These are phyloP conservation scores for Clitopilus hobsonii DNA, from an alignment of 768 basidiomycete species.

Conservation along the genomic window DNA sequence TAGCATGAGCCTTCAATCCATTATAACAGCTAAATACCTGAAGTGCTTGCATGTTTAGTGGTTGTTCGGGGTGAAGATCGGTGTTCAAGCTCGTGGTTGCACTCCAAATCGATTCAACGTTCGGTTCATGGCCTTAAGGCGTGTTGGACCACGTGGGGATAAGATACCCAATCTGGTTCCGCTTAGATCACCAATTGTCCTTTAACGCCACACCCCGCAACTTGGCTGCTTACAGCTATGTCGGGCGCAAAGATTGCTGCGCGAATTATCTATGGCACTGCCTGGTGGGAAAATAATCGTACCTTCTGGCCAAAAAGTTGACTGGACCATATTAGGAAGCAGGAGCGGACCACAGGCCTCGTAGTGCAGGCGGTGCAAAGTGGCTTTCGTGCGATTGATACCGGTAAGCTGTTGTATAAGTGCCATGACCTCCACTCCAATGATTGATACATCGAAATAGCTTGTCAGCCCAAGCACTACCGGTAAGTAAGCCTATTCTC, in stretches of 20 bases:
- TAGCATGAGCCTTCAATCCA: slow-evolving; percentile 7
- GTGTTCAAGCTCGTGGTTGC: background rate
- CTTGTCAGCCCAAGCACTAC: slow-evolving; percentile 73
- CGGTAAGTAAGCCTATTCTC: slow-evolving; percentile 31
- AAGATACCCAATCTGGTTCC: background rate
- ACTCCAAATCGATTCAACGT: slow-evolving; percentile 1
- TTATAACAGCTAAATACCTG: slow-evolving; percentile 10
- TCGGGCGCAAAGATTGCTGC: slow-evolving; percentile 1
- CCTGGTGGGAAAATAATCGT: slow-evolving; percentile 3
- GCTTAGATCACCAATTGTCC: background rate
- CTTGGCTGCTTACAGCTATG: background rate
- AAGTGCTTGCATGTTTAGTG: slow-evolving; percentile 15
- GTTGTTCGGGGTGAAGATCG: background rate
- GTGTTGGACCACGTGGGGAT: background rate
- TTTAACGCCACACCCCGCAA: background rate
- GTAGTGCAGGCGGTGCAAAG: slow-evolving; percentile 69
- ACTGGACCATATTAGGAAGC: slow-evolving; percentile 55
- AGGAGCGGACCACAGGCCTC: slow-evolving; percentile 60
- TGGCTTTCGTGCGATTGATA: slow-evolving; percentile 81
- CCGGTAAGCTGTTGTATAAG: slow-evolving; percentile 40
- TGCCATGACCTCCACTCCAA: no score
- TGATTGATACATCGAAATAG: slow-evolving; percentile 24
- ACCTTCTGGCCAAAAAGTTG: slow-evolving; percentile 6
- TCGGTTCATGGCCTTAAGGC: background rate
- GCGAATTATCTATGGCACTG: slow-evolving; percentile 2